phyloP scores from a whole-genome alignment of 1,284 basidiomycete species.

The Chalciporus sp. region DNA sequence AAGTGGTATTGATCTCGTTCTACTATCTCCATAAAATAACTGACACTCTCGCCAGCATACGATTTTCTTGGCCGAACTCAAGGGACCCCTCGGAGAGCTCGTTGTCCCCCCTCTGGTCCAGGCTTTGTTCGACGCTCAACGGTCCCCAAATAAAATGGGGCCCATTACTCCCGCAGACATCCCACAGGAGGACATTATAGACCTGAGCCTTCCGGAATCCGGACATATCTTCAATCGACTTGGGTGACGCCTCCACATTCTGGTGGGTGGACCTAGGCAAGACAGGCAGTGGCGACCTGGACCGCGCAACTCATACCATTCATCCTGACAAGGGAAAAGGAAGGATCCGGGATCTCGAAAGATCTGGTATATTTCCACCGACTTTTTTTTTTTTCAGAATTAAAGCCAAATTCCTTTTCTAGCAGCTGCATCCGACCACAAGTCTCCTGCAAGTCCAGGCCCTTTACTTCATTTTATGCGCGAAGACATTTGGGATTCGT shows the following conservation, averaged over 20 bases:
- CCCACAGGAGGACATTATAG: conserved; percentile 2
- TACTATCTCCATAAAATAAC: too few species aligned
- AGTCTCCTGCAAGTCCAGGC: too few species aligned
- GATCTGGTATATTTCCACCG: too few species aligned
- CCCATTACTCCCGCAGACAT: conserved; percentile 7
- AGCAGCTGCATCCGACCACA: too few species aligned
- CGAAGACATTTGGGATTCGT: too few species aligned
- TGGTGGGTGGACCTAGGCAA: conserved; percentile 9
- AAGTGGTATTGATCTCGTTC: not conserved
- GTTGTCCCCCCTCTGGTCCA: conserved; percentile 8
- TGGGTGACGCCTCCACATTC: conserved; percentile 12
- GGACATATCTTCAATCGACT: not conserved
- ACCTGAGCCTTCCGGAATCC: not conserved
- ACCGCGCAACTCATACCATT: too few species aligned
- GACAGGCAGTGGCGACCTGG: too few species aligned
- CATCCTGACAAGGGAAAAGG: not conserved
- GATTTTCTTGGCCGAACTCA: not conserved
- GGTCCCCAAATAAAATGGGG: not conserved
- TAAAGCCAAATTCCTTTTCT: too few species aligned
- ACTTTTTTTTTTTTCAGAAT: too few species aligned
- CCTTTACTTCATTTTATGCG: too few species aligned
- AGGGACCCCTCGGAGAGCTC: conserved; percentile 1
- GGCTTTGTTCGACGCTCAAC: conserved; percentile 6
- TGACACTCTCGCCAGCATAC: not conserved
- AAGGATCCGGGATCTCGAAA: too few species aligned